These are phyloP conservation scores for Kodamaea lidongshanica DNA, from an alignment of 805 yeast species.

Conservation along the genomic window DNA sequence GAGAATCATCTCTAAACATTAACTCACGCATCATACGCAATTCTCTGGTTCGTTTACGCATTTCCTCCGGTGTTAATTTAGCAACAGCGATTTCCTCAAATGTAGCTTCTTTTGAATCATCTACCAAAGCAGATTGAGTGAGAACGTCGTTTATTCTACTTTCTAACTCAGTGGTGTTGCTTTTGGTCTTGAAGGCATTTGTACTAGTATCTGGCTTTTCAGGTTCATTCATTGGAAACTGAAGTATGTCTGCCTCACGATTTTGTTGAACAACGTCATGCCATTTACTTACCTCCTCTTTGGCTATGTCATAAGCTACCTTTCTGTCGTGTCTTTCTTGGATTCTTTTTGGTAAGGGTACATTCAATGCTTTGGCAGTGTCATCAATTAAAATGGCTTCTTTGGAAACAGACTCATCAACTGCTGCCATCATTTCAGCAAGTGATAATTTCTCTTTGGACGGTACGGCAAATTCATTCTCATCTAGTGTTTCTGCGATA, in stretches of 20 bases:
- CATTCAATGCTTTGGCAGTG: constrained; percentile 48
- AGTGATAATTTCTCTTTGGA: constrained; percentile 46
- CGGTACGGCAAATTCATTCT: constrained; percentile 67
- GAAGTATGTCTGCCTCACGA: constrained; percentile 77
- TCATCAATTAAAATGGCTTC: constrained; percentile 47
- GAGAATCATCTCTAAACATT: constrained; percentile 91
- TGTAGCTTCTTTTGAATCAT: constrained; percentile 70
- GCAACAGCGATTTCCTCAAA: constrained; percentile 86
- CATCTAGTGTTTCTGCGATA: constrained; percentile 51
- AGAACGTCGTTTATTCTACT: constrained; percentile 55
- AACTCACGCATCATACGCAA: constrained; percentile 88
- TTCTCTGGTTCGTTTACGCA: constrained; percentile 71
- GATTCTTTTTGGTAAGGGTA: constrained; percentile 81
- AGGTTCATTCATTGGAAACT: constrained; percentile 58
- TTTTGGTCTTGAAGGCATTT: constrained; percentile 37
- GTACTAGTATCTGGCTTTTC: constrained; percentile 41
- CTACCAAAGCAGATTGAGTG: constrained; percentile 58
- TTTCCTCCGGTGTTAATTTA: constrained; percentile 71
- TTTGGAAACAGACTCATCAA: constrained; percentile 43
- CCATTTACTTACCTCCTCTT: constrained; percentile 85
- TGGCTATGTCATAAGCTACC: constrained; percentile 87
- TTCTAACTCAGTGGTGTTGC: constrained; percentile 59
- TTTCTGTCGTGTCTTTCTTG: constrained; percentile 79
- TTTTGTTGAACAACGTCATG: constrained; percentile 71
- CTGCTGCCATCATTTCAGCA: constrained; percentile 68